These are phyloP conservation scores for Marasmius oreades DNA, from an alignment of 1,284 basidiomycete genomes.

Conservation along the genomic window DNA sequence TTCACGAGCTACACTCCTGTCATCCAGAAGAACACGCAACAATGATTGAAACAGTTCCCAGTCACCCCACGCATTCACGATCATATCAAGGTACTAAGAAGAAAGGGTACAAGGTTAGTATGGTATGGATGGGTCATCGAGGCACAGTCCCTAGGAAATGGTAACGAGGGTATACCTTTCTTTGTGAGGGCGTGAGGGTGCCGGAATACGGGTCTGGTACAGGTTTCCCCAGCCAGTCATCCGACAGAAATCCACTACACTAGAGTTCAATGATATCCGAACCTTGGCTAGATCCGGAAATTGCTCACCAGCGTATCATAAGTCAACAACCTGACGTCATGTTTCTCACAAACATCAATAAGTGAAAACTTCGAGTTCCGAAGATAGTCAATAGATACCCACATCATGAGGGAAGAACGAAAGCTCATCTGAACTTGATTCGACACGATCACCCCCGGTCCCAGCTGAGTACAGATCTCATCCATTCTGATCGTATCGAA, in stretches of 20 bases:
- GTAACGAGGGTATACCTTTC: conserved; percentile 53
- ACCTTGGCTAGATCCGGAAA: conserved; percentile 6
- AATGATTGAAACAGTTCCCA: conserved; percentile 75
- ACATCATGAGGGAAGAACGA: conserved; percentile 5
- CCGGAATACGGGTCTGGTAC: conserved; percentile 71
- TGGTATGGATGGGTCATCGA: conserved; percentile 2
- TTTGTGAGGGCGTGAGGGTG: conserved; percentile 69
- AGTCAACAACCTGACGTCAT: conserved; percentile 71
- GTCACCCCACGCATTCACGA: conserved; percentile 71
- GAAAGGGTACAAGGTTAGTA: neutral
- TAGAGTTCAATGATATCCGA: no score
- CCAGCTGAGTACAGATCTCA: conserved; percentile 71
- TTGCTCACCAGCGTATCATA: conserved; percentile 73
- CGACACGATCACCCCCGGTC: conserved; percentile 66
- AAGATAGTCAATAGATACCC: neutral
- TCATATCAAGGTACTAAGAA: conserved; percentile 75
- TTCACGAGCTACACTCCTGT: no score
- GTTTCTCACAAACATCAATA: conserved; percentile 72
- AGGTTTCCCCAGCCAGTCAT: conserved; percentile 64
- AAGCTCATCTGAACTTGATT: conserved; percentile 75
- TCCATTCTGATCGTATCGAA: conserved; percentile 73
- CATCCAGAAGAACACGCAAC: conserved; percentile 51
- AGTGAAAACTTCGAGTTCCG: conserved; percentile 64
- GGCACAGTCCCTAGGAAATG: neutral
- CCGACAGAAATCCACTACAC: conserved; percentile 81